Evolutionary conservation across 495 filamentous ascomycete species (phyloP), one percentile per base, ranked within the genome.

Genomic region (Neurospora discreta): DNA sequence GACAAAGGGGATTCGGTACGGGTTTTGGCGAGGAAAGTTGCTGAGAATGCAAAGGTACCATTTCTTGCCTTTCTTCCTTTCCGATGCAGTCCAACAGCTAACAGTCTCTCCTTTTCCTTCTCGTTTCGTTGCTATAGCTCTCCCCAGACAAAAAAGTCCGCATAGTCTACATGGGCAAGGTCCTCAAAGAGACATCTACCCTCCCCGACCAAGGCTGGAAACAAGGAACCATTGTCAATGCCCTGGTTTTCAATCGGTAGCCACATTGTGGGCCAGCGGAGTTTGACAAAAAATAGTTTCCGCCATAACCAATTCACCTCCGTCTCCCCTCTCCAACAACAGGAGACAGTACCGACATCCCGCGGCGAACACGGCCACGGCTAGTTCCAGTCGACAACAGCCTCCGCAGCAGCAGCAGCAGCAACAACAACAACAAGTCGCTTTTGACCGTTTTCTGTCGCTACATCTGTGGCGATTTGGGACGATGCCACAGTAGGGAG

Each of bases 81-180:
- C 3, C 5, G 13, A 39, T 39, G 42, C 20, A 26, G 16, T 23
- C 18, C 23, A 36, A 42, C 11, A 38, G 67, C 79, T 77, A 68
- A 83, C 71, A 3, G 8, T 3, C n/a, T n/a, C 8, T 43, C 41
- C 9, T 18, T 44, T 11, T 36, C 9, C 10, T 3, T 11, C 10
- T 3, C 2, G 33, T 36, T 36, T 36, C 1, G 3, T 36, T 60
- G 15, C 41, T 41, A 7, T 20, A 87, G 84, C 81, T 92, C 30
- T 75, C 85, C 1, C 78, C 80, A 65, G 79, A 81, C 38, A 88
- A 87, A 73, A 86, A 84, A 39, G 82, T 97, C 30, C 87, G 86
- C 44, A 86, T 97, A 38, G 90, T 86, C 44, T 96, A 95, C 77
- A 86, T 95, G 78, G 94, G 94, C 69, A 90, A 87, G 76, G 86